Evolutionary conservation across 1,284 basidiomycete genomes (phyloP), one percentile per base, ranked within the genome.

Genomic region (Heterobasidion annosum): DNA sequence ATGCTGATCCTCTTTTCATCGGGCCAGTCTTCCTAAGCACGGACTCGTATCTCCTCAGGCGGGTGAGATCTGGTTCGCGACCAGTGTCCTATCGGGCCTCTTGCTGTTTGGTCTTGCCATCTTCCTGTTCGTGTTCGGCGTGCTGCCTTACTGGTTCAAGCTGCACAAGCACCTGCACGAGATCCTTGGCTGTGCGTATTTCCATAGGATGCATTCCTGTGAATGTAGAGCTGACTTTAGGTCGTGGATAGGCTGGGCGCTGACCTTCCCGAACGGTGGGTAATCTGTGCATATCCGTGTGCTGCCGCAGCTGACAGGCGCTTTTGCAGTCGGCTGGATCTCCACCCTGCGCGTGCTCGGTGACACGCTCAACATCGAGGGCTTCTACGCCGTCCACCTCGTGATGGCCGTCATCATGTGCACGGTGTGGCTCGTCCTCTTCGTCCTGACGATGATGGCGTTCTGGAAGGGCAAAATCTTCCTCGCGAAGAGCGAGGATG

Each of bases 71-170:
- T 77, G 73, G 73, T 78, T 68, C 57, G 71, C 74, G 12, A 54
- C 63, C 25, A 73, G 71, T 52, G 71, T 76, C 48, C 63, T 77
- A 61, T 58, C 61, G 2, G 72, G 64, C 5, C 54, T 77, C 10
- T 59, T 77, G 57, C 67, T 78, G 18, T 76, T 72, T 55, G 76
- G 76, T 32, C 68, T 78, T 35, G 74, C 76, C 1, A 65, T 77
- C 12, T 77, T 77, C 64, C 68, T 77, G 52, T 77, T 77, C 62
- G 25, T 72, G 33, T 76, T 77, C 52, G 74, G 73, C 15, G 64
- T 69, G 12, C 58, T 77, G 15, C 74, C 75, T 16, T 77, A 74
- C 58, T 76, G 73, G 73, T 76, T 74, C 68, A 78, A 77, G 62
- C 54, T 77, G 19, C 72, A 76, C 64, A 76, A 74, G 64, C 65